Evolutionary conservation across 805 yeast genomes (phyloP), one percentile per base, ranked within the genome.

Genomic region (Wickerhamomyces bovis): DNA sequence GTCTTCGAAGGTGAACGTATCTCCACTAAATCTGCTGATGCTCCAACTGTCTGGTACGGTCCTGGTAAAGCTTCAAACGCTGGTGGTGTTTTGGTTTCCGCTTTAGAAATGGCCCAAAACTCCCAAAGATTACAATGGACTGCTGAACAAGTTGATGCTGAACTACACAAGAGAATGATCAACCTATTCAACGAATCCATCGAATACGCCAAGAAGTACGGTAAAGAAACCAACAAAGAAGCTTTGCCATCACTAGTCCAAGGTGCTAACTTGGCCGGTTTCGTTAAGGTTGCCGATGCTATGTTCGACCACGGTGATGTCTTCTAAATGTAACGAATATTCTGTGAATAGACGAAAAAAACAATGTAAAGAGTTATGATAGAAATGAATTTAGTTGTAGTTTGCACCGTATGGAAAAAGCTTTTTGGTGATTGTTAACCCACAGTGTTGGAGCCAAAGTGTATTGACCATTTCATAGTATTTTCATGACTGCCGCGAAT

Each of bases 241-340:
- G 73, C 85, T 49, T 76, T 90, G 64, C 99, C 99, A 63, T 92
- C 98, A 42, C 79, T 92, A 65, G 96, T 92, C 60, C 88, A 88
- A 80, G 99, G 99, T 77, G 98, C 98, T 64, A 92, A 92, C 84
- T 84, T 92, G 76, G 97, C 98, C 57, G 97, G 97, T 72, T 92
- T 92, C 83, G 81, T 90, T 68, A 92, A 92, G 81, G 99, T 92
- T 64, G 97, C 96, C 59, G 94, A 87, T 61, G 98, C 97, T 62
- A 92, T 92, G 99, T 84, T 85, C 67, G 95, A 78, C 78, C 96
- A 88, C 71, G 99, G 98, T 76, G 97, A 92, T 60, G 74, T 72
- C 52, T 72, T 52, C 55, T 65, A 60, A 60, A 42, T 28, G 12
- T 44, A 25, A 36, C 16, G n/a, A 18, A 18, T 26, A 35, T 40